Percentiles rank a stretch among this genome's conserved stretches.
Evolutionary conservation across 1,139 yeast species (phyloP).

Genomic region (Saccharomyces hybrid): DNA sequence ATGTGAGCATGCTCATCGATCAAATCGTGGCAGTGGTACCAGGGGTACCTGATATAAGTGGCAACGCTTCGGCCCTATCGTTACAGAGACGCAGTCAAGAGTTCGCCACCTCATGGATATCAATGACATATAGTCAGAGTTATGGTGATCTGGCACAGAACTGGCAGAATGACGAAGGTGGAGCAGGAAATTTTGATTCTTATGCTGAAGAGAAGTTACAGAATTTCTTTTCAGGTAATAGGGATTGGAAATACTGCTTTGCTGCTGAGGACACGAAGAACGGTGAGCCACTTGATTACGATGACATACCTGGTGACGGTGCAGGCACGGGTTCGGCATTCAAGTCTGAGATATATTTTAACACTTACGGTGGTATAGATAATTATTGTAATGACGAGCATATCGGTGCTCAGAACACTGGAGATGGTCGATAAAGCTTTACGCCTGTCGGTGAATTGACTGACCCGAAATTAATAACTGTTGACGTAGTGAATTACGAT

Average conservation of each 20-base stretch:
- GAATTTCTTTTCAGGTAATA: not conserved
- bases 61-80: not conserved
- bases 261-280: slow-evolving; percentile 1
- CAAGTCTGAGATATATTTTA: slow-evolving; percentile 2
- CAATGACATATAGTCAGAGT: not conserved
- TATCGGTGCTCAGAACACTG: slow-evolving; percentile 1
- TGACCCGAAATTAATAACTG: not conserved
- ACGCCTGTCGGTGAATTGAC: not conserved
- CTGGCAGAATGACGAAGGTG: slow-evolving; percentile 2
- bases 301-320: slow-evolving; percentile 5
- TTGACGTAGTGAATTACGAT: no score
- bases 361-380: slow-evolving; percentile 4
- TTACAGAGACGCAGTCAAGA: not conserved
- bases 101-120: not conserved
- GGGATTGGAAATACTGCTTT: slow-evolving; percentile 2
- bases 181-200: not conserved
- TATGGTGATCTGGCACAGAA: not conserved
- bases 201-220: not conserved
- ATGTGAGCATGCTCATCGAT: not conserved
- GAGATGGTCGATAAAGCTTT: not conserved
- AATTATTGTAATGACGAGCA: slow-evolving; percentile 3
- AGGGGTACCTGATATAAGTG: not conserved
- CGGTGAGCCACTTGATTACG: slow-evolving; percentile 1
- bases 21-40: not conserved
- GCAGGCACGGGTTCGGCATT: slow-evolving; percentile 1